Base-by-base conservation (phyloP, 768 basidiomycete genomes). In the Phanerochaete carnosa region DNA sequence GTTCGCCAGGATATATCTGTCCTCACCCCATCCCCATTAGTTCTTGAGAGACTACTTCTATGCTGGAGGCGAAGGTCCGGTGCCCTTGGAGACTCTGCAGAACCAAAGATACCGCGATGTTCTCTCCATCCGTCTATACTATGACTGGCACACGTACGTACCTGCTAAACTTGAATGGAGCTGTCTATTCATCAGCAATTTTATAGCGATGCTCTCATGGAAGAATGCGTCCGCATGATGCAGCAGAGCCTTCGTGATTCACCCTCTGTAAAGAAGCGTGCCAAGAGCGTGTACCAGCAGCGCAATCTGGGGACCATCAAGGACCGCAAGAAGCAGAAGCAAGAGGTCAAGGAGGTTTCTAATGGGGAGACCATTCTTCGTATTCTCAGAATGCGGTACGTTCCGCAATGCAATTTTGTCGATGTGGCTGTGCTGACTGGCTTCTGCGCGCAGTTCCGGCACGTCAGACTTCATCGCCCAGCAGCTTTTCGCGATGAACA, bases 281-380 rank as follows among this genome's bases (percentile, higher is more conserved):
- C 87, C 2, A 98, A 98, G 82, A 94, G 92, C 62, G 91, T 99
- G 22, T 92, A 94, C 64, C 79, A 87, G 13, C 95, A 96, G 68
- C 86, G 94, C 52, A 99, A 98, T 72, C 83, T 98, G 6, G 96
- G 96, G 12, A 99, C 97, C 7, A 98, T 99, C 72, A 89, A 89
- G 73, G 87, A 95, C 67, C 84, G 94, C 64, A 98, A 98, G 81
- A 86, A 86, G 73, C 93, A 96, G 78, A 95, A 95, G 80, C 83
- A 86, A 70, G 80, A 92, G 66, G 84, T 92, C 73, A 86, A 89
- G 61, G 88, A 90, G 59, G 80, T 83, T 2, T 73, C 87, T 59
- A 83, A 75, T 58, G 93, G 91, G 55, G 94, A 98, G 76, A 94
- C 90, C 37, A 97, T 98, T 60, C 85, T 99, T 80, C 81, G 94